Conservation (phyloP, 2,329 filamentous ascomycete genomes). For the Ascochyta pisi region DNA sequence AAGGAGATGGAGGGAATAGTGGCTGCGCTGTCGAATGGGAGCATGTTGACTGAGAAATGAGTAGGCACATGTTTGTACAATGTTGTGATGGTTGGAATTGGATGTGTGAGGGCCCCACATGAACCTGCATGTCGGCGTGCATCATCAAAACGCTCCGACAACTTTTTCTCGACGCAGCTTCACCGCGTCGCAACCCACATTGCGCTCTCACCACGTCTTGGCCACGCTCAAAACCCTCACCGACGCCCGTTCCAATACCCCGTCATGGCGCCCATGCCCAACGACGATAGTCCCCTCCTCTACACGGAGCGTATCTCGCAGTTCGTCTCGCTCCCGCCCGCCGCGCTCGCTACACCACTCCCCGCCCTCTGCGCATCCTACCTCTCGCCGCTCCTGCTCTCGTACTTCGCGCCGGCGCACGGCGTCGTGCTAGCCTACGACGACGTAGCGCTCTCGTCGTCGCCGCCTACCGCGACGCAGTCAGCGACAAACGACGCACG, state of each 20-base stretch:
- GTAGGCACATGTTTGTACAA: too few relatives aligned
- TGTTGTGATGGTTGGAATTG: not conserved
- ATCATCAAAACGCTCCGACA: conserved; percentile 23
- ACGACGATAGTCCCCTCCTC: conserved; percentile 60
- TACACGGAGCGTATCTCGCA: conserved; percentile 80
- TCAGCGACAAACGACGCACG: not conserved
- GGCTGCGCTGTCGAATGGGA: too few relatives aligned
- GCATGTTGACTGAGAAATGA: too few relatives aligned
- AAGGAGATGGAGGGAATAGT: too few relatives aligned
- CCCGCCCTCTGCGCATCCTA: conserved; percentile 76
- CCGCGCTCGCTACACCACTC: conserved; percentile 72
- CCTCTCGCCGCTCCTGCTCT: conserved; percentile 75
- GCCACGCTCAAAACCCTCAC: not conserved
- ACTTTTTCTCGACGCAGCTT: conserved; percentile 37
- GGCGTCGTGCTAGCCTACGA: conserved; percentile 79
- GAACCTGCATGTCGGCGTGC: not conserved
- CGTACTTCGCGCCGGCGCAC: conserved; percentile 74
- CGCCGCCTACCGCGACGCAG: conserved; percentile 53
- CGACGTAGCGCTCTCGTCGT: conserved; percentile 70
- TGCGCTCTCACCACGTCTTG: not conserved
- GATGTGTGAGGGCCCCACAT: not conserved
- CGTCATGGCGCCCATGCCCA: conserved; percentile 37
- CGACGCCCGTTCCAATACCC: not conserved
- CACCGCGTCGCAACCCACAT: conserved; percentile 24
- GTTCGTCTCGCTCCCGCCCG: conserved; percentile 76